These are phyloP conservation scores for Gliomastix tumulicola DNA, from an alignment of 2,329 filamentous ascomycete genomes.

Conservation along the genomic window DNA sequence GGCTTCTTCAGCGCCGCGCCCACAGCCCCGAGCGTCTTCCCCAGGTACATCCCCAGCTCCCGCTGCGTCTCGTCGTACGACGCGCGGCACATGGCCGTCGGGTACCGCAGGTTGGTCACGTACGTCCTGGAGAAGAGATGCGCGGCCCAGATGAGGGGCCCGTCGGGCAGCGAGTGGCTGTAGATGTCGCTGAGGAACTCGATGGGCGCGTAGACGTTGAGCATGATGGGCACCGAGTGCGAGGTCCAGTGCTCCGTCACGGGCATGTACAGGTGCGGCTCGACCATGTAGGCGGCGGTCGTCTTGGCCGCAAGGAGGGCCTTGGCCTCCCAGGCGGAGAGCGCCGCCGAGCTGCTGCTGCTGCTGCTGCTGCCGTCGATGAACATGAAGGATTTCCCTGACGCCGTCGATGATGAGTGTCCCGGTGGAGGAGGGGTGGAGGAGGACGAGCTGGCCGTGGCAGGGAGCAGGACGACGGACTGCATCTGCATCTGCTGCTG, in stretches of 20 bases:
- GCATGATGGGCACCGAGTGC: conserved; percentile 29
- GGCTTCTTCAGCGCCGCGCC: conserved; percentile 24
- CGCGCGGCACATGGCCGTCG: conserved; percentile 17
- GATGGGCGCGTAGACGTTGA: conserved; percentile 26
- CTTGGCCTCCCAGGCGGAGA: neutral
- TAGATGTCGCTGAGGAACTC: conserved; percentile 24
- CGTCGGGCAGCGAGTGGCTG: conserved; percentile 13
- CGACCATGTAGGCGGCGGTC: conserved; percentile 1
- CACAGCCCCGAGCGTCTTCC: conserved; percentile 27
- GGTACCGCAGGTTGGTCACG: conserved; percentile 24
- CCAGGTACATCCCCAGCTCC: conserved; percentile 25
- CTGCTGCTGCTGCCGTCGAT: neutral
- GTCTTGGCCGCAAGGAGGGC: neutral
- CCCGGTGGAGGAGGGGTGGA: neutral
- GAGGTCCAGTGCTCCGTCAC: conserved; percentile 28
- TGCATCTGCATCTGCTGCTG: too few species aligned
- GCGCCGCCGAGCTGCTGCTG: neutral
- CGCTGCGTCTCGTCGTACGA: conserved; percentile 16
- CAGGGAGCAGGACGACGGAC: too few species aligned
- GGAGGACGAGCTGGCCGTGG: conserved; percentile 1
- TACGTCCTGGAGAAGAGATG: conserved; percentile 32
- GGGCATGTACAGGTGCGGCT: conserved; percentile 10
- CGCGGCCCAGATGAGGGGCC: conserved; percentile 28
- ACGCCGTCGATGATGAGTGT: neutral
- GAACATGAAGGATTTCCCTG: neutral